These are phyloP conservation scores for Prunus mume DNA, from an alignment of 306 rosid species.

Conservation along the genomic window DNA sequence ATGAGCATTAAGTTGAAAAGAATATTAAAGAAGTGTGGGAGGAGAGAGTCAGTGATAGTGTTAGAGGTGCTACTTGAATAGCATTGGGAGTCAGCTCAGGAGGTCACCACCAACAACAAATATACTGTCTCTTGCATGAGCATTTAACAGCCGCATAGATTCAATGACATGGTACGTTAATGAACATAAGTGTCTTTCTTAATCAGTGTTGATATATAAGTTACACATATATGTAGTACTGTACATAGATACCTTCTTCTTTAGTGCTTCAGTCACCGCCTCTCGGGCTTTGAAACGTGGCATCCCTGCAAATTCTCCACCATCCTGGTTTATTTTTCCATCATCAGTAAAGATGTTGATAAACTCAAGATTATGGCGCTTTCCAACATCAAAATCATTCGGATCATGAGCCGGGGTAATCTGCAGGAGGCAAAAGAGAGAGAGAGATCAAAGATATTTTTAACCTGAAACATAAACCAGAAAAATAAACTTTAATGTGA, in stretches of 20 bases:
- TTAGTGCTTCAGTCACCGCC: conserved; percentile 66
- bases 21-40: not conserved
- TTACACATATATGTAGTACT: not conserved
- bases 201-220: not conserved
- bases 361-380: conserved; percentile 77
- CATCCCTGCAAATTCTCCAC: conserved; percentile 85
- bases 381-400: conserved; percentile 91
- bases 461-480: not conserved
- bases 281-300: conserved; percentile 84
- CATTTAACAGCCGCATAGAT: not conserved
- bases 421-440: conserved; percentile 45
- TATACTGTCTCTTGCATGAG: not conserved
- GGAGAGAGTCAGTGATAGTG: not conserved
- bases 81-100: not conserved
- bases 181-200: not conserved
- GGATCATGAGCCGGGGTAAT: conserved; percentile 99
- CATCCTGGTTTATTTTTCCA: conserved; percentile 85
- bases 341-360: conserved; percentile 81
- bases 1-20: not conserved
- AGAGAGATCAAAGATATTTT: conserved; percentile 6
- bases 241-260: conserved; percentile 62
- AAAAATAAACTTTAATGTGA: conserved; percentile 5
- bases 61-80: not conserved
- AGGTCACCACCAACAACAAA: not conserved
- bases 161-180: not conserved